Conservation (phyloP, 108 stramenopile genomes). For the Aurantiochytrium sp. region DNA sequence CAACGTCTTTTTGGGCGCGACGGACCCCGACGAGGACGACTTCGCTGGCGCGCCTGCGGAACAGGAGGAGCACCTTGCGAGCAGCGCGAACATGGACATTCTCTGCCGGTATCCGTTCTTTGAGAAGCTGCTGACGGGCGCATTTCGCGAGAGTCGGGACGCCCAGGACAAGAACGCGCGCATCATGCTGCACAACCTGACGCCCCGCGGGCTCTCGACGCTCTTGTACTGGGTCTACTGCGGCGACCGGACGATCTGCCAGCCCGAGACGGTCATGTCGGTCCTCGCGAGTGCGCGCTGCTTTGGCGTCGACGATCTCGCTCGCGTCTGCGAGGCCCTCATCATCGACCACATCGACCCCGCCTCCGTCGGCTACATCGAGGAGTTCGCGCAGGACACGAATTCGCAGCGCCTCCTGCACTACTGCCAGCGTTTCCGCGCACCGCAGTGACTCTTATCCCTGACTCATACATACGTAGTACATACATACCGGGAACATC, state of each 20-base stretch:
- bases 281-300: background rate
- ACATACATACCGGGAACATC: background rate
- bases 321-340: background rate
- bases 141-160: background rate
- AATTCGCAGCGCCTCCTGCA: background rate
- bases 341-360: background rate
- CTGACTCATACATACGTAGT: background rate
- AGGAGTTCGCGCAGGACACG: background rate
- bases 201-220: background rate
- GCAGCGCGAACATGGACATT: background rate
- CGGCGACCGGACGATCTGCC: background rate
- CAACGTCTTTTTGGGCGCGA: background rate
- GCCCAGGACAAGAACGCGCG: background rate
- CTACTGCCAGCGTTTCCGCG: background rate
- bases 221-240: background rate
- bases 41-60: too few relatives aligned
- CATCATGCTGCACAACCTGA: conserved; percentile 10
- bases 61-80: background rate
- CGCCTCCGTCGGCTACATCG: background rate
- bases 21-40: background rate
- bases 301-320: conserved; percentile 25
- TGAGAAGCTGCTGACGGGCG: background rate
- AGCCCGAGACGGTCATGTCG: conserved; percentile 21
- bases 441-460: background rate
- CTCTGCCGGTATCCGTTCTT: conserved; percentile 17